Evolutionary conservation across 257 asterid genomes (phyloP), one percentile per base, ranked within the genome.

Genomic region (Linaria vulgaris): DNA sequence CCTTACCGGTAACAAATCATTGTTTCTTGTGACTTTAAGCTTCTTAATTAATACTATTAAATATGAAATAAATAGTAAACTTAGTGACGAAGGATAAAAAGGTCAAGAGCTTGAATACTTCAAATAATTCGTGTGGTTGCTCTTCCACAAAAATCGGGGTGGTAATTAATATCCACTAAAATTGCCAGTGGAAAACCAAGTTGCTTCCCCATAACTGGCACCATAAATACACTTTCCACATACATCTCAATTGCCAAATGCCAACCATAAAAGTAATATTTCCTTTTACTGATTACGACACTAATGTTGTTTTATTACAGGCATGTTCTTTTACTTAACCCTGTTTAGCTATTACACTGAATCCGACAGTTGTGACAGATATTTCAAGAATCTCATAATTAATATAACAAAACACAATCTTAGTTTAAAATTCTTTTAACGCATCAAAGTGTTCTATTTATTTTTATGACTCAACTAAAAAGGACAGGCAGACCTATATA

Each of bases 231-330:
- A n/a, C 6, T 27, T 9, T 15, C 25, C 34, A 27, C 6, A 27
- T 3, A 27, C 34, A 27, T 4, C 21, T 9, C 25, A 4, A 49
- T 70, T 55, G 20, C 20, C 22, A 67, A 27, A 27, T 3, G 6
- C 6, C 6, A 27, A 27, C 34, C n/a, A n/a, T n/a, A 24, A 61
- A 41, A 57, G 64, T 31, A 51, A 51, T 60, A 37, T 16, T 53
- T 57, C 37, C 56, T 56, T 60, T 27, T 58, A 25, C 34, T 61
- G 72, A 68, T 59, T 19, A 30, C 16, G 64, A 59, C 61, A 46
- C 1, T 17, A 34, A 34, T 34, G 10, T 34, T 34, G 11, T 7
- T 34, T 34, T 30, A 30, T 6, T 30, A 30, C 37, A 30, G 3
- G 37, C 37, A 30, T 30, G 37, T 30, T 30, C 37, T 30, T 30